phyloP scores from a whole-genome alignment of 1,284 basidiomycete species.

The Irpex sp. region DNA sequence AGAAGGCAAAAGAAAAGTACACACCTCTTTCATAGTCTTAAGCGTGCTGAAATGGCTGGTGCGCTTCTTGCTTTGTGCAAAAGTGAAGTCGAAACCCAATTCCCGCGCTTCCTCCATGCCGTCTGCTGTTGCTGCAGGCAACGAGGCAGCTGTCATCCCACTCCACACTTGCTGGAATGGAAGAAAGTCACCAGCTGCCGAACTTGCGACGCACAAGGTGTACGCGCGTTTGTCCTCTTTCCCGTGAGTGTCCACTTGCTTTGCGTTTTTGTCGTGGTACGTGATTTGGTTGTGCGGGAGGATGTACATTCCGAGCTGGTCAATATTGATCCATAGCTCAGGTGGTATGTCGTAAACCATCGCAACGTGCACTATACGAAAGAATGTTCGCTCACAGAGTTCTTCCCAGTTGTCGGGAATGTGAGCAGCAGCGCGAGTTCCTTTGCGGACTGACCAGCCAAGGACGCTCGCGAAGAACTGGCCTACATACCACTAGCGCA shows the following conservation, averaged over 20 bases:
- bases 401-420: background rate
- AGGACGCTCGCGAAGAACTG: background rate
- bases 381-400: background rate
- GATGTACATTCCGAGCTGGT: background rate
- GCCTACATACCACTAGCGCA: background rate
- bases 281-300: background rate
- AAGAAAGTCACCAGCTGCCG: background rate
- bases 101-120: background rate
- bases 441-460: background rate
- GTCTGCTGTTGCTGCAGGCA: background rate
- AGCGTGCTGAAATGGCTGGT: background rate
- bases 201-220: background rate
- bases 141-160: background rate
- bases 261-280: background rate
- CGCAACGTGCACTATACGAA: background rate
- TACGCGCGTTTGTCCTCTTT: conserved; percentile 1
- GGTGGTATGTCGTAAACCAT: background rate
- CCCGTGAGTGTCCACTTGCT: background rate
- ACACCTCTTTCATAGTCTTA: background rate
- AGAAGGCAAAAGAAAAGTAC: too few relatives aligned
- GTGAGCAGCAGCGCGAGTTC: background rate
- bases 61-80: background rate
- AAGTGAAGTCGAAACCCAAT: background rate
- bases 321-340: background rate
- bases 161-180: background rate